phyloP scores from a whole-genome alignment of 2,329 filamentous ascomycete genomes.

The Trichoderma afroharzianum region DNA sequence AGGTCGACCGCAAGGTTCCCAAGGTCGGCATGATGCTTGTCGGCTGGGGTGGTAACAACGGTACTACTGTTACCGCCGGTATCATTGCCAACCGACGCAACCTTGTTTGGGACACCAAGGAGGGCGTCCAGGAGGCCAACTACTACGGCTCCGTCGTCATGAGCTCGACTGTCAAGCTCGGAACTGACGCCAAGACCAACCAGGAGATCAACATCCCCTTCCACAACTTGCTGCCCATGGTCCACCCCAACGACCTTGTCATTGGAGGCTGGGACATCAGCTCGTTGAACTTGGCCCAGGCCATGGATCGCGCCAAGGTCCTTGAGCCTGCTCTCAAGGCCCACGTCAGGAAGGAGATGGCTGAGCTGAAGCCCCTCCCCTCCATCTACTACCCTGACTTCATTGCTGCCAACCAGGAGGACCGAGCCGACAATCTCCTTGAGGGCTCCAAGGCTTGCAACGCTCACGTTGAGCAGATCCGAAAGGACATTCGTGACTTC shows the following conservation, averaged over 20 bases:
- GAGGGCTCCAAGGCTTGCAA: constrained; percentile 77
- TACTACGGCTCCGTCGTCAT: constrained; percentile 99
- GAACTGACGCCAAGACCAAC: constrained; percentile 76
- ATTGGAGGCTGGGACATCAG: constrained; percentile 98
- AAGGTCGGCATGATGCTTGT: constrained; percentile 97
- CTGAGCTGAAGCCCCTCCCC: constrained; percentile 79
- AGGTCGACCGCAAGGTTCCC: constrained; percentile 88
- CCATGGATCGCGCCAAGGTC: constrained; percentile 94
- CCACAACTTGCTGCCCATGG: constrained; percentile 90
- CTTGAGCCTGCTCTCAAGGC: constrained; percentile 92
- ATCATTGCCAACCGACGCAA: constrained; percentile 91
- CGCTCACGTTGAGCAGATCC: constrained; percentile 89
- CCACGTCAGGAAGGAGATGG: constrained; percentile 90
- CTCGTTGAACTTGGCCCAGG: constrained; percentile 77
- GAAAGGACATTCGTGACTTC: constrained; percentile 91
- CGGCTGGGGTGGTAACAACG: constrained; percentile 97
- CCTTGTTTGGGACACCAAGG: constrained; percentile 89
- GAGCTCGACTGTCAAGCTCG: constrained; percentile 95
- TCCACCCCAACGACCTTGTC: constrained; percentile 92
- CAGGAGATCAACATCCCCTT: constrained; percentile 96
- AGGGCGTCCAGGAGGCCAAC: constrained; percentile 80
- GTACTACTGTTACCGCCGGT: constrained; percentile 92
- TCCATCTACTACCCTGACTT: constrained; percentile 99
- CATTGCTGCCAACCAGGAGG: constrained; percentile 97
- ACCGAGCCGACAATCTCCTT: constrained; percentile 87